Evolutionary conservation across 805 yeast species (phyloP).

Genomic region (Kluyveromyces nonfermentans): DNA sequence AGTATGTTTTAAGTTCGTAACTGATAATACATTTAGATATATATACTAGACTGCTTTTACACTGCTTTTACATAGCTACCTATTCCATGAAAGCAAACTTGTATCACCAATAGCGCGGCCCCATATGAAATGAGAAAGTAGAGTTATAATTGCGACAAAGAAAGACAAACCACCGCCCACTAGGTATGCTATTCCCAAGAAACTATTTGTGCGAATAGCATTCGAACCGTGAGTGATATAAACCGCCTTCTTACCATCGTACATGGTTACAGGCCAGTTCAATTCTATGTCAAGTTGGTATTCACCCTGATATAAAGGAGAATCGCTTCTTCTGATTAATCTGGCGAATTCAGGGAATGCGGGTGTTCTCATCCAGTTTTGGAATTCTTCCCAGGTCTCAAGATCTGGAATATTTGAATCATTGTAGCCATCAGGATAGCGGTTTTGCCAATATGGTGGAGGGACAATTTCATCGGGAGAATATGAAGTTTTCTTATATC

Average conservation of each 20-base stretch:
- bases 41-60: background rate
- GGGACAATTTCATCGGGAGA: constrained; percentile 68
- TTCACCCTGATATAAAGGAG: constrained; percentile 43
- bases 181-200: constrained; percentile 66
- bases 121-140: constrained; percentile 45
- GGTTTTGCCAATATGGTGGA: constrained; percentile 82
- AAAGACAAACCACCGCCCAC: constrained; percentile 67
- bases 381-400: constrained; percentile 70
- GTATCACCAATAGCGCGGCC: constrained; percentile 70
- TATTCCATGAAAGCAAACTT: constrained; percentile 66
- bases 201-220: constrained; percentile 67
- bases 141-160: constrained; percentile 42
- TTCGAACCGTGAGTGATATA: constrained; percentile 62
- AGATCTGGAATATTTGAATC: constrained; percentile 70
- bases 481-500: constrained; percentile 68
- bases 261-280: constrained; percentile 70
- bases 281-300: constrained; percentile 60
- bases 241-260: constrained; percentile 56
- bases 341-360: constrained; percentile 63
- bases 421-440: constrained; percentile 84
- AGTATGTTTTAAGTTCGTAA: too few species aligned
- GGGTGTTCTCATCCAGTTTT: constrained; percentile 94
- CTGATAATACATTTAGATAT: too few species aligned
- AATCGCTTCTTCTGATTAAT: constrained; percentile 52
- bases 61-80: constrained; percentile 20